Evolutionary conservation across 345 rosid species (phyloP).

Genomic region (Hibiscus trionum): DNA sequence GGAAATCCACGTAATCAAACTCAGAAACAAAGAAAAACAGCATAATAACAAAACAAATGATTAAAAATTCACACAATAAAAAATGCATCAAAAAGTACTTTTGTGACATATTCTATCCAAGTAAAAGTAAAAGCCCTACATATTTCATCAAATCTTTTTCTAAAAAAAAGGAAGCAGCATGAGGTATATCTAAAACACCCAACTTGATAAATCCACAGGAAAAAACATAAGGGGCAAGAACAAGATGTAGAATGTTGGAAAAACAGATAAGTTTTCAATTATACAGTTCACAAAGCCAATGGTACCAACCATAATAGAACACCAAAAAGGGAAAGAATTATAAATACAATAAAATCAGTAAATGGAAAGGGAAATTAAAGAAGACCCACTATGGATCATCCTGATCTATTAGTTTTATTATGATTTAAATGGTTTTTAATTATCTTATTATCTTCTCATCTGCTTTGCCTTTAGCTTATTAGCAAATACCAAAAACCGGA

Average conservation of each 20-base stretch:
- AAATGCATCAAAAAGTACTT: neutral
- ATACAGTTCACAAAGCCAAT: slow-evolving; percentile 7
- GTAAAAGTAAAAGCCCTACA: neutral
- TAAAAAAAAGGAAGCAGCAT: no score
- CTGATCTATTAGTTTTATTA: neutral
- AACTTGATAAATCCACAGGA: no score
- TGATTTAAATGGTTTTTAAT: neutral
- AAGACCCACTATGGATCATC: neutral
- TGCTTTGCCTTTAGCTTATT: neutral
- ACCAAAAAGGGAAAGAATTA: neutral
- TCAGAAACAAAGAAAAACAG: neutral
- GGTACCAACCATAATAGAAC: neutral
- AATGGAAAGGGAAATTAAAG: neutral
- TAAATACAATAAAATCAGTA: neutral
- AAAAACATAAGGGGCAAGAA: neutral
- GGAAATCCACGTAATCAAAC: neutral
- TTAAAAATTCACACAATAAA: neutral
- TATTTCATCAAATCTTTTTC: neutral
- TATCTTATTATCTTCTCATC: neutral
- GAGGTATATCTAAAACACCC: no score
- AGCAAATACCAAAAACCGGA: neutral
- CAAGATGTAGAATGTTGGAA: neutral
- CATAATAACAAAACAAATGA: neutral
- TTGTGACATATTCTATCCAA: neutral
- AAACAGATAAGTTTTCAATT: neutral